Conservation (phyloP, 306 rosid genomes). For the Alnus rubra region DNA sequence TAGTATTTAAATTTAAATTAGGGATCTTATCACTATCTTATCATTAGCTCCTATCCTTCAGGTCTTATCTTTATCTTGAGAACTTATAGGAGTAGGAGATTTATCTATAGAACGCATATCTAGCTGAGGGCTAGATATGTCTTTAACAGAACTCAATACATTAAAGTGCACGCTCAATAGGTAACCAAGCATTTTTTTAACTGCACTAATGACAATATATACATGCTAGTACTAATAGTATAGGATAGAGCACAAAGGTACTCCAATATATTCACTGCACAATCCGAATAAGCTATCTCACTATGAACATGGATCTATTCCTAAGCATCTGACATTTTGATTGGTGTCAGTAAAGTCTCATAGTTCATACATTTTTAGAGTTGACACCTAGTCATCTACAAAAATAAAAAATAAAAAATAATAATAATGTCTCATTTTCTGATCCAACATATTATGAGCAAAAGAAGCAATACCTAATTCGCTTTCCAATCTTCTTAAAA, state of each 20-base stretch:
- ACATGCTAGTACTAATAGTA: background rate
- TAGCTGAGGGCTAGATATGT: no score
- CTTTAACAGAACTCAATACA: background rate
- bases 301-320: background rate
- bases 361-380: background rate
- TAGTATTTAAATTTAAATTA: no score
- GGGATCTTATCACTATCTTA: no score
- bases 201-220: background rate
- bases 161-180: background rate
- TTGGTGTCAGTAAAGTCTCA: background rate
- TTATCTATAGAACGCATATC: no score
- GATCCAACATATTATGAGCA: slow-evolving; percentile 14
- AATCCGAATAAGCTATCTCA: background rate
- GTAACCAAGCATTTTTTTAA: background rate
- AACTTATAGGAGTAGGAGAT: no score
- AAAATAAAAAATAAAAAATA: background rate
- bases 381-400: slow-evolving; percentile 3
- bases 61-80: no score
- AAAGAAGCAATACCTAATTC: slow-evolving; percentile 59
- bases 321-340: background rate
- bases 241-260: background rate
- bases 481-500: slow-evolving; percentile 90
- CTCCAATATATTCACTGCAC: background rate
- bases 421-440: background rate
- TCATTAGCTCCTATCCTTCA: no score